Percentiles rank a stretch among this genome's conserved stretches.
Evolutionary conservation across 306 rosid species (phyloP).

Genomic region (Glycine latifolia): DNA sequence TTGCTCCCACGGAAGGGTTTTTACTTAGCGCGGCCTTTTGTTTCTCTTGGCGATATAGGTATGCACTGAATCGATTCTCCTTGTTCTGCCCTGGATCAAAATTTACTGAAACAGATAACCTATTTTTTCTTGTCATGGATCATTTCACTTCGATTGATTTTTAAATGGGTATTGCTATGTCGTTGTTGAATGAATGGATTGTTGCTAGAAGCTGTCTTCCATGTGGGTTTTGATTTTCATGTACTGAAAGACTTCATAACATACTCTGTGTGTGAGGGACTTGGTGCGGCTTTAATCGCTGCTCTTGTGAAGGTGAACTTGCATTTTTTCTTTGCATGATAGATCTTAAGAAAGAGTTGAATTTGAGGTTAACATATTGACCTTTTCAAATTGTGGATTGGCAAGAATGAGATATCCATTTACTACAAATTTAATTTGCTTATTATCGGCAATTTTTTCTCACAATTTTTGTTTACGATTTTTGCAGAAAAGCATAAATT

Average conservation of each 20-base stretch:
- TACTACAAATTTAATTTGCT: background rate
- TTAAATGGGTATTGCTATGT: background rate
- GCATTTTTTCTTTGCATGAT: background rate
- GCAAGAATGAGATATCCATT: background rate
- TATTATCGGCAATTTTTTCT: background rate
- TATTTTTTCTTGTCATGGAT: background rate
- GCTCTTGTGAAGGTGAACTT: background rate
- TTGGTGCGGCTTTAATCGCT: background rate
- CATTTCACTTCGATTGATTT: background rate
- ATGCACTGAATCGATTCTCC: background rate
- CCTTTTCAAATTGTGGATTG: background rate
- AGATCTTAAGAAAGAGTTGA: background rate
- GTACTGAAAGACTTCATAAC: background rate
- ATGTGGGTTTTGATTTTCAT: background rate
- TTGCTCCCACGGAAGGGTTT: background rate
- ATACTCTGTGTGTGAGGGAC: no score
- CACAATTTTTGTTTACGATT: background rate
- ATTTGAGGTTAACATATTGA: background rate
- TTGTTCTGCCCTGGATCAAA: background rate
- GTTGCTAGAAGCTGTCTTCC: background rate
- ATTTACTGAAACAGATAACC: background rate
- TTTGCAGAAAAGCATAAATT: background rate
- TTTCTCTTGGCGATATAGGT: background rate
- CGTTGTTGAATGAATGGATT: conserved; percentile 10
- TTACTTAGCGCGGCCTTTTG: background rate